Conservation (phyloP, 257 asterid species). For the Nicotiana knightiana region DNA sequence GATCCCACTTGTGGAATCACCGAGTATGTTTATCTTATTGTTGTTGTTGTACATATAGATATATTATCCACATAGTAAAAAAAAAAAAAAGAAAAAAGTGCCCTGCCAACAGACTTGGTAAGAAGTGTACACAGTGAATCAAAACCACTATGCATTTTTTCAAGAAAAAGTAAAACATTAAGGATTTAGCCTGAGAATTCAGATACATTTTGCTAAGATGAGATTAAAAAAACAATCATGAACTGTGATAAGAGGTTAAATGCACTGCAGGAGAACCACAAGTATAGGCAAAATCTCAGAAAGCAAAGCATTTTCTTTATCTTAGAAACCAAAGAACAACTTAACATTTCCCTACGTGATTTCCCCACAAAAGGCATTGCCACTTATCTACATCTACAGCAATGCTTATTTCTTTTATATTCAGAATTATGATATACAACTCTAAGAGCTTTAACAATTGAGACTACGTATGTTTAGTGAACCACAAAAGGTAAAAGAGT, state of each 20-base stretch:
- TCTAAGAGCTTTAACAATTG: neutral
- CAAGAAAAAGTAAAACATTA: too few species aligned
- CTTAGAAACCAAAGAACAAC: neutral
- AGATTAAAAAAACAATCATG: too few species aligned
- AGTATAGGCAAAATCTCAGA: neutral
- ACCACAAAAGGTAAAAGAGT: neutral
- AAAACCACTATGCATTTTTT: neutral
- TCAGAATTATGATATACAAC: slow-evolving; percentile 8
- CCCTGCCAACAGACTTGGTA: neutral
- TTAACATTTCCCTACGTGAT: neutral
- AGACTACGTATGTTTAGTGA: neutral
- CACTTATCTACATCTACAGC: neutral
- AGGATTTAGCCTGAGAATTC: too few species aligned
- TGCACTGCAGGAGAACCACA: neutral
- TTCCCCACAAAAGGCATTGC: slow-evolving; percentile 16
- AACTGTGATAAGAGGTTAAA: too few species aligned
- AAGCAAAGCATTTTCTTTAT: slow-evolving; percentile 3
- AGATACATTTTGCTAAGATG: too few species aligned
- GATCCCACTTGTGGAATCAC: too few species aligned
- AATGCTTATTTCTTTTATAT: neutral
- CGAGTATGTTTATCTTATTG: too few species aligned
- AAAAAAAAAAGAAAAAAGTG: too few species aligned
- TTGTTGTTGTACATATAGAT: too few species aligned
- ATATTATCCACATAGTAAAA: too few species aligned
- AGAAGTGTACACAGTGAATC: neutral